A percentile compares a stretch with the other conserved stretches of the same genome.
Conservation (phyloP, 2,329 filamentous ascomycete genomes). For the Cordyceps javanica region DNA sequence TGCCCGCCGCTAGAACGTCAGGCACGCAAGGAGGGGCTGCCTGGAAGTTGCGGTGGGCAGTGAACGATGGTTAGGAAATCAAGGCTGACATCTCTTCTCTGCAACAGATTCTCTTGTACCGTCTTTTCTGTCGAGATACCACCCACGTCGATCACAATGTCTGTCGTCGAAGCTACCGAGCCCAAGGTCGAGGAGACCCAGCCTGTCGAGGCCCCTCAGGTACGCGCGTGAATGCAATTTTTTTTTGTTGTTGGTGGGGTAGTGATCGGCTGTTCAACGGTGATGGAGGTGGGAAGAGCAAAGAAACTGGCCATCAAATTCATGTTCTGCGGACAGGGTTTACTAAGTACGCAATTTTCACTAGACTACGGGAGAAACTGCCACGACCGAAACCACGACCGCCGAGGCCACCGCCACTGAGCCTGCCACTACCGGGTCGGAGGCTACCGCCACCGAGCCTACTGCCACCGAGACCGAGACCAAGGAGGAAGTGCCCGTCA, state of each 20-base stretch:
- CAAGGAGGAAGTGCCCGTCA: conserved; percentile 37
- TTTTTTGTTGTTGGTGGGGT: neutral
- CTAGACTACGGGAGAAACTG: neutral
- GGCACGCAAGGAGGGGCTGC: neutral
- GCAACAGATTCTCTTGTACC: neutral
- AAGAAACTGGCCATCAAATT: neutral
- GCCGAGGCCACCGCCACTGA: neutral
- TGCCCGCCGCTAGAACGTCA: conserved; percentile 4
- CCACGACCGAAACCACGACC: conserved; percentile 15
- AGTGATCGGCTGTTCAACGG: neutral
- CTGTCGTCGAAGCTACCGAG: conserved; percentile 44
- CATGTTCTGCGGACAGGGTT: neutral
- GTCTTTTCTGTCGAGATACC: conserved; percentile 1
- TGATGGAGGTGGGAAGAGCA: neutral
- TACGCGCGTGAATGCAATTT: conserved; percentile 17
- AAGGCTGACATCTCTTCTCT: conserved; percentile 6
- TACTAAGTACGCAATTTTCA: neutral
- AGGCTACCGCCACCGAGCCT: neutral
- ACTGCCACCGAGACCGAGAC: conserved; percentile 17
- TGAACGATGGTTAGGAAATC: neutral
- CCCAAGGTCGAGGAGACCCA: conserved; percentile 49
- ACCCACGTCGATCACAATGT: conserved; percentile 34
- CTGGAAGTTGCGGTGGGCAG: conserved; percentile 13
- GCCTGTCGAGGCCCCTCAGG: conserved; percentile 24
- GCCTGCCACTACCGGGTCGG: neutral